These are phyloP conservation scores for Bipolaris zeicola DNA, from an alignment of 2,329 filamentous ascomycete species.

Conservation along the genomic window DNA sequence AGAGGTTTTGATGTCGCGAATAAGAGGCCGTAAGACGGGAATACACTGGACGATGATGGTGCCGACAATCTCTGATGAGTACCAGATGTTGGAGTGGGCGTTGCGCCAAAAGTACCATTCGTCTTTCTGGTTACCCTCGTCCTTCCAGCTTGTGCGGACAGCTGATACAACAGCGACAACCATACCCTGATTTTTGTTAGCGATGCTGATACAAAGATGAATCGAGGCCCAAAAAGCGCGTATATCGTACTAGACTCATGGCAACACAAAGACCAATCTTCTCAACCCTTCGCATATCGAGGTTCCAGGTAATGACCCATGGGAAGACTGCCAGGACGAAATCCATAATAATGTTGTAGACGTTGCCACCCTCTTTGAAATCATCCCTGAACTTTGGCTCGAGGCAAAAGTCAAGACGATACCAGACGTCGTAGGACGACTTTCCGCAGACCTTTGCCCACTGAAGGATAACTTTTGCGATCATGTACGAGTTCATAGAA, in stretches of 20 bases:
- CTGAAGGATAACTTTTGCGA: constrained; percentile 56
- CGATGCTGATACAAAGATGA: background rate
- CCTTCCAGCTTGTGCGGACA: constrained; percentile 58
- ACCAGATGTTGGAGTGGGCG: constrained; percentile 55
- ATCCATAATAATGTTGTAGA: constrained; percentile 62
- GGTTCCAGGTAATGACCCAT: constrained; percentile 56
- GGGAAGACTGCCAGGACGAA: constrained; percentile 58
- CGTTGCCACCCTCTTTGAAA: constrained; percentile 60
- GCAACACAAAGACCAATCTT: constrained; percentile 59
- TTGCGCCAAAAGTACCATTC: constrained; percentile 57
- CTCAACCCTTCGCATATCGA: constrained; percentile 57
- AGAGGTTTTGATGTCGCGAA: constrained; percentile 51
- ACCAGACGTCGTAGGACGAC: constrained; percentile 54
- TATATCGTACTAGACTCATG: constrained; percentile 52
- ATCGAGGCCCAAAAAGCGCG: too few relatives aligned
- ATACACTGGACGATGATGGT: constrained; percentile 63
- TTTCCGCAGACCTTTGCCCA: constrained; percentile 57
- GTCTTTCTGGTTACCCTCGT: constrained; percentile 55
- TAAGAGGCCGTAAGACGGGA: constrained; percentile 57
- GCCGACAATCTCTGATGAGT: constrained; percentile 59
- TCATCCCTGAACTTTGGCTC: constrained; percentile 47
- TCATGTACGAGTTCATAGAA: constrained; percentile 57
- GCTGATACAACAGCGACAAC: constrained; percentile 57
- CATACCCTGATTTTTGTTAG: constrained; percentile 45
- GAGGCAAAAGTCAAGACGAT: constrained; percentile 56